Conservation (phyloP, 352 stramenopile genomes). For the Pythium chondricola region DNA sequence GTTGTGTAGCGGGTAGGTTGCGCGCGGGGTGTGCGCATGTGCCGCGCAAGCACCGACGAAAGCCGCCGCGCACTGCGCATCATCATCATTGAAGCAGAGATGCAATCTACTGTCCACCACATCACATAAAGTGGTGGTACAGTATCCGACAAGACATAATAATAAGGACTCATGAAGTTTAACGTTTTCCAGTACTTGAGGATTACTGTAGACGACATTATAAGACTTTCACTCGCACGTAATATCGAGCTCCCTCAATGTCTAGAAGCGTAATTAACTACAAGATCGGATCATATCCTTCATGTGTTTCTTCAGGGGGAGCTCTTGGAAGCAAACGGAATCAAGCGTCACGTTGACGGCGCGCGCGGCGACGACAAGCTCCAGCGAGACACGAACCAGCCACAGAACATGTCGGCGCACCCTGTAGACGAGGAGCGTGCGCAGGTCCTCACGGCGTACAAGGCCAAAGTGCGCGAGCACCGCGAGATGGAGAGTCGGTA, state of each 20-base stretch:
- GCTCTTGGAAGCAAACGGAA: conserved; percentile 18
- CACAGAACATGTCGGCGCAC: conserved; percentile 44
- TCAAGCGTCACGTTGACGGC: not conserved
- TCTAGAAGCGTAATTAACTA: not conserved
- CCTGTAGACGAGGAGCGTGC: conserved; percentile 82
- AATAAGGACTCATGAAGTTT: conserved; percentile 8
- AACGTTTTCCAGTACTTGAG: not conserved
- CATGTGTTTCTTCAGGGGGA: conserved; percentile 13
- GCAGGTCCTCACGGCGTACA: conserved; percentile 93
- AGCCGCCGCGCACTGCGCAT: conserved; percentile 12
- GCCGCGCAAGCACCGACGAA: conserved; percentile 4
- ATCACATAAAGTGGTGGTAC: not conserved
- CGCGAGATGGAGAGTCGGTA: conserved; percentile 93
- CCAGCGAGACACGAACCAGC: not conserved
- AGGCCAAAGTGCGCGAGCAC: conserved; percentile 95
- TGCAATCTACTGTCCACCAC: conserved; percentile 5
- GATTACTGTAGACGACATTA: not conserved
- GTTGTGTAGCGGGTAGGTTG: not conserved
- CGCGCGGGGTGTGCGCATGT: conserved; percentile 1
- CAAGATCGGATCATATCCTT: conserved; percentile 24
- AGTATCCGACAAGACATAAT: conserved; percentile 11
- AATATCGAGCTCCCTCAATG: not conserved
- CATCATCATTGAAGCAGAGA: not conserved
- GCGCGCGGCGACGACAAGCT: not conserved
- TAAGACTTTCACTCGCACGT: not conserved